Evolutionary conservation across 2,329 filamentous ascomycete species (phyloP), one percentile per base, ranked within the genome.

Genomic region (Fonsecaea pugnacius): DNA sequence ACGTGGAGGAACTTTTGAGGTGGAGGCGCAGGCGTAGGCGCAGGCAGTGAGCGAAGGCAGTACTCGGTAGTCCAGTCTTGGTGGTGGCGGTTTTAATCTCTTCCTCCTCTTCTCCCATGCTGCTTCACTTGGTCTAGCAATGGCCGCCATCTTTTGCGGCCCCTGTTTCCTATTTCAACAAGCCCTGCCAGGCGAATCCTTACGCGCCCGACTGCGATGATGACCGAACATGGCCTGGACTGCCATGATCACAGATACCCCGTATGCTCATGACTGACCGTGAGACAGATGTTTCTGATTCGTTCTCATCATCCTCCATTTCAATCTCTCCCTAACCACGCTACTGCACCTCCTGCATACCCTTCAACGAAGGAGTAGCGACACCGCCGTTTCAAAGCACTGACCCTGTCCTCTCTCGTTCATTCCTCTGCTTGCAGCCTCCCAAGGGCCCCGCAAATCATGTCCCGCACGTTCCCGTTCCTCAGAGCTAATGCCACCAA

Each of bases 311-410:
- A 12, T 50, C 30, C 35, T 32, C 43, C 57, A 24, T 9, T 33
- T 56, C 33, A 46, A 51, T 40, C 53, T 54, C 58, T 62, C 52
- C 58, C 57, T 32, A 14, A 53, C 48, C 46, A 38, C 56, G 56
- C 66, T 67, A 67, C 66, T 67, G 66, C 66, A 67, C 56, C 60
- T 58, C 51, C 21, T 60, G 27, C 60, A 36, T 46, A 33, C 55
- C 55, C n/a, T 30, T 18, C 62, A 51, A 56, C 48, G 32, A 53
- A 21, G 33, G 43, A 24, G 24, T 27, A 50, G 58, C 46, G 60
- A 55, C 62, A 65, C 63, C 66, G 57, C 63, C 38, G 56, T 67
- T 67, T 67, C 60, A 60, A 6, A 53, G 16, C 30, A 33, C 40
- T 18, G 48, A 56, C 50, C 55, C 58, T 40, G 61, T 60, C 56